A percentile compares a stretch with the other conserved stretches of the same genome.
These are phyloP conservation scores for Lepidopterella palustris DNA, from an alignment of 495 filamentous ascomycete species.

Conservation along the genomic window DNA sequence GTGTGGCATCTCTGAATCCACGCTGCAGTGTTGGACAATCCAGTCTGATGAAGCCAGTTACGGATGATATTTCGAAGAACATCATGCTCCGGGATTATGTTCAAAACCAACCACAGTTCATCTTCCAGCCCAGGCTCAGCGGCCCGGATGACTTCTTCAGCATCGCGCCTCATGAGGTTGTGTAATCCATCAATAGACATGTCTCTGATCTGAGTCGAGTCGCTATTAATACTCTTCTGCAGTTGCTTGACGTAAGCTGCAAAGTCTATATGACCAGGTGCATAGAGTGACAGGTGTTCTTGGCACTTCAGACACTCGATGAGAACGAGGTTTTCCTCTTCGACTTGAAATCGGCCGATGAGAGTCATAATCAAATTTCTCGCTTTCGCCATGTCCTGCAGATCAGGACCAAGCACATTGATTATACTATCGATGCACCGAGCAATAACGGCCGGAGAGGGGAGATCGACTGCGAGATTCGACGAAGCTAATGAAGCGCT, in stretches of 20 bases:
- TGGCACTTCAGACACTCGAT: constrained; percentile 74
- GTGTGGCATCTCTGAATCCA: constrained; percentile 88
- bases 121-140: constrained; percentile 77
- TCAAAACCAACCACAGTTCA: constrained; percentile 82
- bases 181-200: constrained; percentile 83
- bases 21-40: constrained; percentile 62
- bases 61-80: constrained; percentile 74
- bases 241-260: constrained; percentile 71
- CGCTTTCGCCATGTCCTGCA: constrained; percentile 89
- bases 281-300: constrained; percentile 90
- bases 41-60: constrained; percentile 87
- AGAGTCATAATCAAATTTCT: constrained; percentile 85
- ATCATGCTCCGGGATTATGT: constrained; percentile 64
- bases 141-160: constrained; percentile 65
- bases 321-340: constrained; percentile 65
- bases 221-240: constrained; percentile 67
- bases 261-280: constrained; percentile 78
- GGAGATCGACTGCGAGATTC: constrained; percentile 76
- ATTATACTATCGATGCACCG: constrained; percentile 90
- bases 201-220: constrained; percentile 59
- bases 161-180: constrained; percentile 89
- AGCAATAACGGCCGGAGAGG: constrained; percentile 74
- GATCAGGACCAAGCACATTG: constrained; percentile 90
- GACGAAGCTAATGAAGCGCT: constrained; percentile 70
- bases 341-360: constrained; percentile 72